Percentiles rank a stretch among this genome's conserved stretches.
phyloP scores from a whole-genome alignment of 2,329 filamentous ascomycete genomes.

The Diaporthe capsici region DNA sequence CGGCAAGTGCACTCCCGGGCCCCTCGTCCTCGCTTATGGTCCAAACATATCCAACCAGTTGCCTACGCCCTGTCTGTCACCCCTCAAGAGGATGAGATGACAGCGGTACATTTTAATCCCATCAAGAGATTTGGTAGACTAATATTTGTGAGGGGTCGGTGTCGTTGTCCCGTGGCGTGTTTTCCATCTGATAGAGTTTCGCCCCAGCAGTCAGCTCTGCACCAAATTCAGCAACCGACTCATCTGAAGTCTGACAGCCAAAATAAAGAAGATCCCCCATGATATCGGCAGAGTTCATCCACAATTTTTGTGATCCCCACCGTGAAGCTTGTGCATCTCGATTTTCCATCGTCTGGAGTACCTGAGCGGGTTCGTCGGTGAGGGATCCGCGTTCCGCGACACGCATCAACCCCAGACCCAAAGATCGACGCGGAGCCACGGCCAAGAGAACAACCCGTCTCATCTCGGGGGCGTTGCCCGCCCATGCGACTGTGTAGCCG shows the following conservation, averaged over 20 bases:
- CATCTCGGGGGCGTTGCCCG: slow-evolving; percentile 4
- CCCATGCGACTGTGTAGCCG: neutral
- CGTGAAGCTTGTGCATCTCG: neutral
- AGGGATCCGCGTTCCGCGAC: slow-evolving; percentile 27
- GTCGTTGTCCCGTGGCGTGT: neutral
- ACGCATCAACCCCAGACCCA: slow-evolving; percentile 15
- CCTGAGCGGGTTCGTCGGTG: neutral
- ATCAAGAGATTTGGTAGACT: neutral
- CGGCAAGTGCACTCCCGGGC: slow-evolving; percentile 11
- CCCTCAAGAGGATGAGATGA: neutral
- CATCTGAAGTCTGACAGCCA: neutral
- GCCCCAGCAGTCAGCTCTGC: neutral
- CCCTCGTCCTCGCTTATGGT: neutral
- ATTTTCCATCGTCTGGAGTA: neutral
- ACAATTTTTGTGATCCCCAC: neutral
- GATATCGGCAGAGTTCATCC: neutral
- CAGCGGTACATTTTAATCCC: neutral
- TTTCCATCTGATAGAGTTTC: too few species aligned
- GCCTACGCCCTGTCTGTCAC: neutral
- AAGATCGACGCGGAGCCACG: slow-evolving; percentile 27
- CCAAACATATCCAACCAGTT: neutral
- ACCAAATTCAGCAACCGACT: neutral
- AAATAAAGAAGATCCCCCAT: neutral
- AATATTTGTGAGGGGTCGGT: neutral
- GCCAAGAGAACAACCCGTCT: slow-evolving; percentile 18